Evolutionary conservation across 495 filamentous ascomycete genomes (phyloP).

Genomic region (Podospora anserina): DNA sequence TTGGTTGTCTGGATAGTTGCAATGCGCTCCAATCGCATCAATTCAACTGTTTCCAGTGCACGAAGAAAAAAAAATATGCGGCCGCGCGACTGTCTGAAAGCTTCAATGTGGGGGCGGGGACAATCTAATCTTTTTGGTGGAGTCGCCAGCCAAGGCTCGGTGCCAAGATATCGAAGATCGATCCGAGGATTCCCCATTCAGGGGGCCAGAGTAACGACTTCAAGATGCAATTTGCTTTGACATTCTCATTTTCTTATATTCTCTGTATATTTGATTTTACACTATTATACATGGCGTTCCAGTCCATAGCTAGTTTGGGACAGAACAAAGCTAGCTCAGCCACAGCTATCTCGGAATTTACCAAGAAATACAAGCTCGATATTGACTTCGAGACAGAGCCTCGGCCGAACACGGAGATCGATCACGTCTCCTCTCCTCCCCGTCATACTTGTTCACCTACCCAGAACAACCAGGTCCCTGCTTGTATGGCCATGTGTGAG

Average conservation of each 20-base stretch:
- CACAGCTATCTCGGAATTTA: neutral
- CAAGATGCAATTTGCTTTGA: neutral
- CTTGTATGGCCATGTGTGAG: neutral
- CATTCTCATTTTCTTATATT: neutral
- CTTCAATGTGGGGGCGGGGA: slow-evolving; percentile 25
- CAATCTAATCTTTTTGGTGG: slow-evolving; percentile 18
- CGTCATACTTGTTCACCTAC: neutral
- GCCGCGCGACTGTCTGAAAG: slow-evolving; percentile 8
- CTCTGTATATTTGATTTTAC: neutral
- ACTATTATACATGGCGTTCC: neutral
- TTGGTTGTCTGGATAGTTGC: slow-evolving; percentile 13
- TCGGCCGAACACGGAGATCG: neutral
- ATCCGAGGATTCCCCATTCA: neutral
- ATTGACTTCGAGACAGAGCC: neutral
- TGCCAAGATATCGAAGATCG: neutral
- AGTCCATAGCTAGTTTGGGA: neutral
- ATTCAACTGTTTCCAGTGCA: slow-evolving; percentile 6
- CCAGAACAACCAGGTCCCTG: neutral
- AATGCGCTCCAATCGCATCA: slow-evolving; percentile 28
- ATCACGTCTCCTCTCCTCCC: neutral
- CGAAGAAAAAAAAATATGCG: slow-evolving; percentile 17
- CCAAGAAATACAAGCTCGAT: neutral
- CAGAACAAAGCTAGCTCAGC: neutral
- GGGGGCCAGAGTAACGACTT: neutral
- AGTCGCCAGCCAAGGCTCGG: neutral